Conservation (phyloP, 1,139 yeast genomes). For the Blastobotrys illinoisensis region DNA sequence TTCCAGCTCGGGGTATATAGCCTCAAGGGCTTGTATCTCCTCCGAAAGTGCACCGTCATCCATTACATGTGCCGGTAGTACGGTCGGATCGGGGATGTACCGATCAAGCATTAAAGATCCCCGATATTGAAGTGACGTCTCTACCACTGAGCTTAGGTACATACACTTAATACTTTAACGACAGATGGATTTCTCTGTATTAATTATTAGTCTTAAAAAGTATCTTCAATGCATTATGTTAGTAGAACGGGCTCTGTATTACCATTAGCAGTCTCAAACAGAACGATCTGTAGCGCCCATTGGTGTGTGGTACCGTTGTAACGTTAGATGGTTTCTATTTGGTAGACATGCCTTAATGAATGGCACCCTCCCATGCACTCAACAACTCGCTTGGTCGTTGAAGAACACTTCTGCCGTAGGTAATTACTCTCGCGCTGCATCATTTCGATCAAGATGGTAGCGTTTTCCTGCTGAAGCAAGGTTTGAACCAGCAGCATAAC, state of each 20-base stretch:
- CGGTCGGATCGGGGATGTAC: background rate
- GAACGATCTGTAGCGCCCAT: too few relatives aligned
- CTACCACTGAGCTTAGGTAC: too few relatives aligned
- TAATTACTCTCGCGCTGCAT: background rate
- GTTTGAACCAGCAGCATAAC: background rate
- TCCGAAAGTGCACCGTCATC: slow-evolving; percentile 20
- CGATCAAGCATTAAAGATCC: too few relatives aligned
- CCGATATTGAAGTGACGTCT: too few relatives aligned
- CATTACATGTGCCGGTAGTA: too few relatives aligned
- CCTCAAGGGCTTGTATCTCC: slow-evolving; percentile 44
- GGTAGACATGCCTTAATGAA: background rate
- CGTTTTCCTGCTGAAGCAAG: background rate
- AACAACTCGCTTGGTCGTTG: background rate
- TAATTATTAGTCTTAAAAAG: too few relatives aligned
- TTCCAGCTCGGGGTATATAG: slow-evolving; percentile 47
- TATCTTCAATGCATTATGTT: too few relatives aligned
- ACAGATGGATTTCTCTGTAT: too few relatives aligned
- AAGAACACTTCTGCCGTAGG: background rate
- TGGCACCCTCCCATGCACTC: background rate
- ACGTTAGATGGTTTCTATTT: background rate
- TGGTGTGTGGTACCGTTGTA: too few relatives aligned
- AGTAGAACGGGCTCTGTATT: too few relatives aligned
- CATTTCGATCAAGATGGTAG: background rate
- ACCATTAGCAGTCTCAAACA: too few relatives aligned
- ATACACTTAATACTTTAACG: too few relatives aligned